Evolutionary conservation across 495 filamentous ascomycete species (phyloP), one percentile per base, ranked within the genome.

Genomic region (Trichoderma parareesei): DNA sequence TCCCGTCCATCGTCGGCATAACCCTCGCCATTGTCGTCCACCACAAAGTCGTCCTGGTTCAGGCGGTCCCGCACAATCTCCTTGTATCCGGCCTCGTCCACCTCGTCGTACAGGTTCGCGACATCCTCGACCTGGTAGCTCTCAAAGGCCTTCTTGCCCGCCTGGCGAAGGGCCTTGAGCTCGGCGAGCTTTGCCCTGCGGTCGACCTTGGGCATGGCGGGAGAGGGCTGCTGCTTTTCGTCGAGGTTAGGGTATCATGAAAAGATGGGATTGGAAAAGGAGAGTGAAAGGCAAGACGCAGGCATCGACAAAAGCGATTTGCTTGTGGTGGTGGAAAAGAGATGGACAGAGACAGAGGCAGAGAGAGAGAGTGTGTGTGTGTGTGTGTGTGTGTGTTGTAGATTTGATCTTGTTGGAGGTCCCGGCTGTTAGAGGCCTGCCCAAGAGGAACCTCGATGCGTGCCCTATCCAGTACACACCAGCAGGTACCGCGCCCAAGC

Each of bases 1-100:
- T 98, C 94, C 61, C 94, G 90, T 64, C 94, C 94, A 72, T 98
- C 95, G 71, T 98, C 94, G 62, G 90, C 93, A 72, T 98, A 98
- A 37, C 92, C 91, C 67, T 90, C 90, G 62, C 92, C 93, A 76
- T 95, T 92, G 76, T 94, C 90, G 75, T 95, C 91, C 63, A 98
- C 90, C 64, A 98, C 93, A 66, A 98, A 98, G 77, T 98, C 94
- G 73, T 98, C 94, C 71, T 93, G 83, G 72, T 96, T 91, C 55
- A 98, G 81, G 27, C 95, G 89, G 55, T 88, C 85, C 44, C 93
- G 85, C 48, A 98, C 92, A 64, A 97, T 86, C 72, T 96, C 94
- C 76, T 96, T 97, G 81, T 98, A 98, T 60, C 90, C 89, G 70
- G 96, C 93, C 69, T 98, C 94, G 72, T 98, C 93, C 61, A 98